Evolutionary conservation across 768 basidiomycete species (phyloP), one percentile per base, ranked within the genome.

Genomic region (Mycena floridula): DNA sequence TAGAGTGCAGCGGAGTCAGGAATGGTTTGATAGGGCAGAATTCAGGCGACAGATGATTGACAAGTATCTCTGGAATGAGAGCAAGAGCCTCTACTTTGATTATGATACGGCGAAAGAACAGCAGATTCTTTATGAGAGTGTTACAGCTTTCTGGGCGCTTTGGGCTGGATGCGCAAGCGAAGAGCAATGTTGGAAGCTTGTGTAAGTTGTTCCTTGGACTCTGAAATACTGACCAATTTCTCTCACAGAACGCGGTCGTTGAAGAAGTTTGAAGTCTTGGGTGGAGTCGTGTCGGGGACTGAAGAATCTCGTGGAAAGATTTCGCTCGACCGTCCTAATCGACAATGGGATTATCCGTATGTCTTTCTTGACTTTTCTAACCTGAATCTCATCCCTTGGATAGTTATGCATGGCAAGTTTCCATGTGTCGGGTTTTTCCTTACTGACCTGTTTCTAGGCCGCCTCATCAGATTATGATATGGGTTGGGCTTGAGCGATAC

Each of bases 161-260:
- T 99, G 95, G 95, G 92, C 92, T 12, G 95, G 95, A 11, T 95
- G 91, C 62, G 93, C 94, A 30, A 94, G 90, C 49, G 95, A 97
- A 54, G 85, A 93, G 53, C 95, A 99, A 64, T 86, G 87, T 44
- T 85, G 89, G 81, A 81, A 85, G 62, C 79, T 99, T 53, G 85
- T 97, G 89, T 93, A 71, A 49, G 89, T 13, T 50, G 21, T 22
- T 16, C 37, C 35, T 42, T 40, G 23, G 22, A 44, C 41, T 27
- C 24, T 43, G 32, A 39, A 25, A 37, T 42, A 40, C 57, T 63
- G 43, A 66, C 44, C 7, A 39, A 9, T 37, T 45, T 43, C 30
- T 48, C 23, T 7, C 47, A 39, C 57, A 94, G 92, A 37, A 81
- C 85, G 16, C 72, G 88, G 44, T 92, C 91, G 16, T 63, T 99